Evolutionary conservation across 2,329 filamentous ascomycete genomes (phyloP).

Genomic region (Dothistroma septosporum): DNA sequence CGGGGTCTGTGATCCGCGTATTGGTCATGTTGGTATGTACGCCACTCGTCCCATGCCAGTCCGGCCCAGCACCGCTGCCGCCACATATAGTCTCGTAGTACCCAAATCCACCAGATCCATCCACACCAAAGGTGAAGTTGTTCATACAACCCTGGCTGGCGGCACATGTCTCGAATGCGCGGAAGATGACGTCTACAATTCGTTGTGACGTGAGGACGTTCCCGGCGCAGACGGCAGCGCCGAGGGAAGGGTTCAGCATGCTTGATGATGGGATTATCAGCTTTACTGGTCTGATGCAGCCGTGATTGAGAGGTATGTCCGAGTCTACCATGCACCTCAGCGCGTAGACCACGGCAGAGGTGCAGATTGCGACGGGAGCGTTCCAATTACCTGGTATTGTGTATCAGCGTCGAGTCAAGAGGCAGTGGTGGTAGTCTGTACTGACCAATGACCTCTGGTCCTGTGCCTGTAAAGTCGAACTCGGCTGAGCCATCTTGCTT

Average conservation of each 20-base stretch:
- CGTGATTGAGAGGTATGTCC: conserved; percentile 83
- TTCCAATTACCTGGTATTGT: conserved; percentile 61
- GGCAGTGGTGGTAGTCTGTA: too few relatives aligned
- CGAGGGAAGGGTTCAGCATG: conserved; percentile 70
- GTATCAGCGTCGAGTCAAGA: neutral
- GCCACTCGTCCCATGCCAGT: conserved; percentile 70
- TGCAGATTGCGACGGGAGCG: conserved; percentile 75
- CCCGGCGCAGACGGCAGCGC: conserved; percentile 75
- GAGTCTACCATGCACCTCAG: conserved; percentile 72
- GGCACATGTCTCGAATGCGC: conserved; percentile 73
- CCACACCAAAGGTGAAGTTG: conserved; percentile 80
- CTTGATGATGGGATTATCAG: conserved; percentile 68
- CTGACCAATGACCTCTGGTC: conserved; percentile 52
- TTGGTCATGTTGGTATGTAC: conserved; percentile 88
- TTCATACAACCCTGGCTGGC: conserved; percentile 78
- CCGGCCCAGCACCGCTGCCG: conserved; percentile 67
- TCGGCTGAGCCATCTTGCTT: conserved; percentile 70
- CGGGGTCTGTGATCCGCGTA: conserved; percentile 75
- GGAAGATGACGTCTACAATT: conserved; percentile 77
- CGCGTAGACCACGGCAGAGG: conserved; percentile 81
- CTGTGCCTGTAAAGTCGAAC: conserved; percentile 76
- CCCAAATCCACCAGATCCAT: conserved; percentile 69
- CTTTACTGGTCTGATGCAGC: conserved; percentile 71
- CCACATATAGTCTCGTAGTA: conserved; percentile 86
- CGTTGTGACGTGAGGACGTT: conserved; percentile 76